phyloP scores from a whole-genome alignment of 768 basidiomycete species.

The Leucosporidium scottii region DNA sequence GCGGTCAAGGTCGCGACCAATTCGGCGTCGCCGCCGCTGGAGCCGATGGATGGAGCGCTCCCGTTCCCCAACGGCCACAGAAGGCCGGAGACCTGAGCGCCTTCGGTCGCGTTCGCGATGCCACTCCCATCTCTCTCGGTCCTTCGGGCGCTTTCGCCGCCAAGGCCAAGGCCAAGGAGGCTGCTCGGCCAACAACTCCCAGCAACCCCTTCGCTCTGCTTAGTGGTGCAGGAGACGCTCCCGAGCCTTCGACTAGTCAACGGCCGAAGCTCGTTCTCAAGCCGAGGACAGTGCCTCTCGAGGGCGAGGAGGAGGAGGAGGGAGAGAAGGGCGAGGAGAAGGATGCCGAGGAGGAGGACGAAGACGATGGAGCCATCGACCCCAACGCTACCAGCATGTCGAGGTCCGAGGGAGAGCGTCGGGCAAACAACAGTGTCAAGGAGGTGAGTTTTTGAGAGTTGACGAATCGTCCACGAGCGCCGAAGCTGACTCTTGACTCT shows the following conservation, averaged over 20 bases:
- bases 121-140: conserved; percentile 64
- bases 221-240: conserved; percentile 47
- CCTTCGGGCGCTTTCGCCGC: conserved; percentile 75
- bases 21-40: conserved; percentile 54
- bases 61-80: conserved; percentile 52
- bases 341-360: conserved; percentile 45
- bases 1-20: conserved; percentile 59
- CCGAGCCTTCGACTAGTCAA: conserved; percentile 42
- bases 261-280: conserved; percentile 66
- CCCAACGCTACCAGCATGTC: conserved; percentile 31
- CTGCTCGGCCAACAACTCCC: conserved; percentile 49
- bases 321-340: conserved; percentile 51
- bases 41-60: conserved; percentile 77
- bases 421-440: conserved; percentile 72
- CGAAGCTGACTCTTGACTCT: background rate
- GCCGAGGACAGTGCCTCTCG: conserved; percentile 69
- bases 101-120: conserved; percentile 77
- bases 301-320: conserved; percentile 44
- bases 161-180: conserved; percentile 60
- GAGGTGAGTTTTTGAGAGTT: conserved; percentile 26
- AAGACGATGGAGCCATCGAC: conserved; percentile 40
- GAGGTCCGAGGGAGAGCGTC: conserved; percentile 62
- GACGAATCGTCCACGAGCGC: background rate
- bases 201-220: conserved; percentile 51
- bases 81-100: conserved; percentile 79